These are phyloP conservation scores for Pythium oligandrum DNA, from an alignment of 352 stramenopile species.

Conservation along the genomic window DNA sequence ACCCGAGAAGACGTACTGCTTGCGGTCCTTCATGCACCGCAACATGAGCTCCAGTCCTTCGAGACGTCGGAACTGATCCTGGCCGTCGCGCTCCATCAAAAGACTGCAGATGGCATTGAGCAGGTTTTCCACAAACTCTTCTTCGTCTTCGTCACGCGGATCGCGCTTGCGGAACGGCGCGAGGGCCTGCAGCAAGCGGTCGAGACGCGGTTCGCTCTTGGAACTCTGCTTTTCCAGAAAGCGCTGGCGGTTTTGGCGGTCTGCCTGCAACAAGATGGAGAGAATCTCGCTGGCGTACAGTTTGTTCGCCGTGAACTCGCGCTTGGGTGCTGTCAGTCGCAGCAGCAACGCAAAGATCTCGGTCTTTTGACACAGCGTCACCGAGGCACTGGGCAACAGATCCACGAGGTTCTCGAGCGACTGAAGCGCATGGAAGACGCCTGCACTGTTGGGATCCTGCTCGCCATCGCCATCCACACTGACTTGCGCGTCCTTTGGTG, in stretches of 20 bases:
- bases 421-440: conserved; percentile 51
- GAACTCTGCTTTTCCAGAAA: conserved; percentile 13
- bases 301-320: conserved; percentile 40
- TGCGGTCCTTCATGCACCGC: conserved; percentile 87
- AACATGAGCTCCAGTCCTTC: conserved; percentile 92
- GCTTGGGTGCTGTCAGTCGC: conserved; percentile 14
- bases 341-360: conserved; percentile 17
- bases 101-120: conserved; percentile 69
- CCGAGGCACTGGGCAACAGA: conserved; percentile 20
- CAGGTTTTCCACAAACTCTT: conserved; percentile 89
- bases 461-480: conserved; percentile 3
- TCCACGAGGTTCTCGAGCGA: conserved; percentile 53
- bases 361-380: conserved; percentile 14
- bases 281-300: conserved; percentile 61
- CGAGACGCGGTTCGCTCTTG: conserved; percentile 52
- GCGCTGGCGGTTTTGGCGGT: conserved; percentile 24
- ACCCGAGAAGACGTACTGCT: conserved; percentile 49
- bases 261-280: conserved; percentile 51
- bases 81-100: conserved; percentile 30
- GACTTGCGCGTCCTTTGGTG: conserved; percentile 14
- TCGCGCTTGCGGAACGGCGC: conserved; percentile 72
- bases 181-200: conserved; percentile 77
- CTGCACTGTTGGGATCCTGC: conserved; percentile 46
- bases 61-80: conserved; percentile 29
- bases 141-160: conserved; percentile 49